These are phyloP conservation scores for Babesia bovis DNA, from an alignment of 169 alveolate genomes.

Conservation along the genomic window DNA sequence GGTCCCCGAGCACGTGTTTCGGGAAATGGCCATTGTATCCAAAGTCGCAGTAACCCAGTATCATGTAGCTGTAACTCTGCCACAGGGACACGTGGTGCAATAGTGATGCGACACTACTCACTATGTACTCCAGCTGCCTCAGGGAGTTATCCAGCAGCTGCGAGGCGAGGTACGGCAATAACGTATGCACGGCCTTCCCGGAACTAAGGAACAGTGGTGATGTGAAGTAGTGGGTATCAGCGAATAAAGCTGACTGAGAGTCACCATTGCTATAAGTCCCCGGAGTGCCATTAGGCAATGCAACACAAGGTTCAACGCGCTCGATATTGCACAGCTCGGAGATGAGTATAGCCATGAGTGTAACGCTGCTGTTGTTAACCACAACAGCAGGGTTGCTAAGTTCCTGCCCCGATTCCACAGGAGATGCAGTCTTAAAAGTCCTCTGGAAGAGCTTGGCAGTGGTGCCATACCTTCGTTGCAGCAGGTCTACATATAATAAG, in stretches of 20 bases:
- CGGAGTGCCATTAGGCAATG: neutral
- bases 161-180: neutral
- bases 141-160: neutral
- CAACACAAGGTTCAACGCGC: neutral
- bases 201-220: neutral
- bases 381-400: slow-evolving; percentile 15
- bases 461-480: neutral
- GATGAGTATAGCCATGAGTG: slow-evolving; percentile 18
- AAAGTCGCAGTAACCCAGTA: slow-evolving; percentile 7
- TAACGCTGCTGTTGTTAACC: slow-evolving; percentile 14
- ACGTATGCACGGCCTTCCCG: neutral
- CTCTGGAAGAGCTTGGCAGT: slow-evolving; percentile 1
- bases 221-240: neutral
- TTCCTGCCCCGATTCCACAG: slow-evolving; percentile 8
- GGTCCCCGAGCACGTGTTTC: slow-evolving; percentile 2
- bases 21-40: slow-evolving; percentile 4
- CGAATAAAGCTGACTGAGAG: neutral
- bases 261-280: neutral
- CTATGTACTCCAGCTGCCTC: neutral
- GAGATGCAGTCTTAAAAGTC: slow-evolving; percentile 10
- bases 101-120: neutral
- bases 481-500: neutral
- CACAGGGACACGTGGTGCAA: neutral
- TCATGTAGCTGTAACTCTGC: slow-evolving; percentile 12
- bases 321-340: slow-evolving; percentile 20